Percentiles rank a stretch among this genome's conserved stretches.
Conservation (phyloP, 148 eudicot species). For the Nyssa sinensis region DNA sequence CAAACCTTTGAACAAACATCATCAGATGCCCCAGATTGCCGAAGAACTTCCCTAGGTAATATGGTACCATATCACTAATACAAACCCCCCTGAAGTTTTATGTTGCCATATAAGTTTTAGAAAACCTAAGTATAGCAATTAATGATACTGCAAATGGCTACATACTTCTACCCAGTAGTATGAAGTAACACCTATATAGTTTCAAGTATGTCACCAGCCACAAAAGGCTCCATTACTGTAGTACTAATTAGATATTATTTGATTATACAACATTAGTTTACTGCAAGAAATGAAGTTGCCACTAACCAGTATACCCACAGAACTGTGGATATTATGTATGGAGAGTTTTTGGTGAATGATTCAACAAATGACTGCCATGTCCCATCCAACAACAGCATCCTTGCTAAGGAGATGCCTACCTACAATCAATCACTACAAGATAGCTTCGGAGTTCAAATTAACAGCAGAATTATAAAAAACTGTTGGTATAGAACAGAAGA, state of each 20-base stretch:
- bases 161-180: not conserved
- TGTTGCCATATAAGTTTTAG: conserved; percentile 6
- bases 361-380: conserved; percentile 78
- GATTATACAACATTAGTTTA: not conserved
- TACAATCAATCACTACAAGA: conserved; percentile 29
- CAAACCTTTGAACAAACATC: conserved; percentile 82
- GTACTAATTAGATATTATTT: not conserved
- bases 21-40: conserved; percentile 70
- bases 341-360: conserved; percentile 76
- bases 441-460: not conserved
- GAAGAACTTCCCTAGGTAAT: conserved; percentile 79
- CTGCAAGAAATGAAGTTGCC: not conserved
- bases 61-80: conserved; percentile 91
- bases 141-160: not conserved
- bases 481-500: conserved; percentile 3
- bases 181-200: not conserved
- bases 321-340: conserved; percentile 76
- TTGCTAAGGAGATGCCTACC: conserved; percentile 80
- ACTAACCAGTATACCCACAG: conserved; percentile 94
- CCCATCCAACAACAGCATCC: conserved; percentile 75
- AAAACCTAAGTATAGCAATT: not conserved
- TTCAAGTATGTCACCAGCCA: not conserved
- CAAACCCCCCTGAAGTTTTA: conserved; percentile 79
- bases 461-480: not conserved
- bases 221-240: not conserved